Base-by-base conservation (phyloP, 495 filamentous ascomycete genomes). In the Acidomyces sp. region DNA sequence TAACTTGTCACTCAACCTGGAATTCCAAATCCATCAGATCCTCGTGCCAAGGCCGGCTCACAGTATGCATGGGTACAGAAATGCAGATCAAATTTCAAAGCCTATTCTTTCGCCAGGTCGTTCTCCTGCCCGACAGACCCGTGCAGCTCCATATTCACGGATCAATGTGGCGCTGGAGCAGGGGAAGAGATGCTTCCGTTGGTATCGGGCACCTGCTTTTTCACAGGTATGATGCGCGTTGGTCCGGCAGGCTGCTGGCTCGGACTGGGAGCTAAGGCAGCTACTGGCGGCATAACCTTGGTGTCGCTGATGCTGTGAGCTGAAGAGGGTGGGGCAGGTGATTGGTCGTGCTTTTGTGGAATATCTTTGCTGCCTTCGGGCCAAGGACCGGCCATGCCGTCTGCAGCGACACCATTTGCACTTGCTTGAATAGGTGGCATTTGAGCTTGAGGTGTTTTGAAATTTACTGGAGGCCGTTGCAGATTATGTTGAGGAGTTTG, bases 331-430 rank as follows among this genome's bases (percentile, higher is more conserved):
- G 47, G 26, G 3, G 41, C 33, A 12, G 41, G 41, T 37, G 22
- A 37, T 18, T 20, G 37, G 18, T 51, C 48, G 22, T 42, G 37
- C 25, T 51, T 51, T 22, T 38, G 30, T 26, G 48, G 48, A 38
- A 51, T 51, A 10, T 22, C 43, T 11, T 42, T 21, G 24, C 48
- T 46, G 9, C 42, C 43, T 16, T 34, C 31, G 9, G 41, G 47
- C 48, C 48, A 51, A 2, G 48, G 48, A 6, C 48, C 48, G 12
- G 43, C 31, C 48, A 51, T 51, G 2, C 48, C 48, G 17, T 51
- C 48, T 7, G 43, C 43, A 2, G 43, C 48, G 10, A 51, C 34
- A 12, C 22, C 43, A 18, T 42, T 49, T 9, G 32, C n/a, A 33
- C 29, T 24, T 19, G 39, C 23, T 3, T 24, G 35, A 19, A 13